These are phyloP conservation scores for Aschersonia sp. DNA, from an alignment of 2,329 filamentous ascomycete species.

Conservation along the genomic window DNA sequence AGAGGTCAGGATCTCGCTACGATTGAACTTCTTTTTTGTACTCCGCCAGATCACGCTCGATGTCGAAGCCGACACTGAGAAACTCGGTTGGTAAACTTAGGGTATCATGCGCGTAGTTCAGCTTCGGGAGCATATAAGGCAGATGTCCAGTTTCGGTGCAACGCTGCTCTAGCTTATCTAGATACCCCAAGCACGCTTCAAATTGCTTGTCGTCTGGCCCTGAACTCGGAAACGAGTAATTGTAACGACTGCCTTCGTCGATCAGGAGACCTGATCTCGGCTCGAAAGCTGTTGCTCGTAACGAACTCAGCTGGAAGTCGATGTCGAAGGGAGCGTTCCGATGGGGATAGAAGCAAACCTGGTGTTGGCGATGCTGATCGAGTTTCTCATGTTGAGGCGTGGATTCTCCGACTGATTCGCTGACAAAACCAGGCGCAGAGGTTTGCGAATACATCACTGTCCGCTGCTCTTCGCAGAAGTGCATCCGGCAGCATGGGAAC, in stretches of 20 bases:
- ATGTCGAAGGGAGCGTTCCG: constrained; percentile 12
- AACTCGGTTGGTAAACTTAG: constrained; percentile 1
- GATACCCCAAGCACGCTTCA: not conserved
- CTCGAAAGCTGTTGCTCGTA: constrained; percentile 4
- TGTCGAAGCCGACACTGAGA: not conserved
- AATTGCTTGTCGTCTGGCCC: not conserved
- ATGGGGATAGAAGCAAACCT: constrained; percentile 14
- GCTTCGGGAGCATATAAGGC: constrained; percentile 1
- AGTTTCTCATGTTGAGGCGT: too few species aligned
- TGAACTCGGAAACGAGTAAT: not conserved
- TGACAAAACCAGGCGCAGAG: too few species aligned
- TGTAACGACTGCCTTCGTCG: not conserved
- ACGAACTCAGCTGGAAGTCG: constrained; percentile 7
- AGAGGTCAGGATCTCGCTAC: constrained; percentile 3
- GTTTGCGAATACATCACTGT: too few species aligned
- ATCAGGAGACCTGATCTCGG: not conserved
- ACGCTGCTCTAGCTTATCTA: not conserved
- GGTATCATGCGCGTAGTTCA: not conserved
- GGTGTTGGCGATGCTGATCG: not conserved
- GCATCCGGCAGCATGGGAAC: too few species aligned
- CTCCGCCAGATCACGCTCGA: constrained; percentile 1
- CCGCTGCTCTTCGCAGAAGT: too few species aligned
- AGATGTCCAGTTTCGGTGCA: not conserved
- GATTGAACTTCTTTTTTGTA: constrained; percentile 1
- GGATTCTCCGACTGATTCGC: too few species aligned